phyloP scores from a whole-genome alignment of 2,329 filamentous ascomycete genomes.

The Cladophialophora carrionii region DNA sequence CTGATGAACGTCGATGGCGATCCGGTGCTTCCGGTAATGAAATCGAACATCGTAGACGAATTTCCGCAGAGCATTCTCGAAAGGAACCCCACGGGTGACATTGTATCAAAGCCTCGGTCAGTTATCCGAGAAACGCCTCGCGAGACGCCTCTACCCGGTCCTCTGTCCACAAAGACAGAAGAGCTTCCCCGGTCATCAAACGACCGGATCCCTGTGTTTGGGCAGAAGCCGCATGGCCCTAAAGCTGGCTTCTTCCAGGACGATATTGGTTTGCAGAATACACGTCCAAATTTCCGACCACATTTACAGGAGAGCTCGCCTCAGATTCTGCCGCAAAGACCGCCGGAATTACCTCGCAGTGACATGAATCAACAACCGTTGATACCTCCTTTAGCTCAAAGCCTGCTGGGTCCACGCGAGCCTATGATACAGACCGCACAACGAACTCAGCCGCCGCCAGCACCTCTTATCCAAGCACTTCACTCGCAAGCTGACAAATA shows the following conservation, averaged over 20 bases:
- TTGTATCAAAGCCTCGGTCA: slow-evolving; percentile 29
- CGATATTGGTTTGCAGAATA: slow-evolving; percentile 40
- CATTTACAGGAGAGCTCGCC: slow-evolving; percentile 42
- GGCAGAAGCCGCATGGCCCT: slow-evolving; percentile 47
- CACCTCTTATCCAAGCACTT: slow-evolving; percentile 15
- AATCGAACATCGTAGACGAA: slow-evolving; percentile 39
- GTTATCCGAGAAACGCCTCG: slow-evolving; percentile 23
- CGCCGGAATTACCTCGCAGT: slow-evolving; percentile 24
- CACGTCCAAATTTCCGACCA: slow-evolving; percentile 43
- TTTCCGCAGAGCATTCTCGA: slow-evolving; percentile 33
- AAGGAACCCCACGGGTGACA: slow-evolving; percentile 29
- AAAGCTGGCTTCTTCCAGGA: slow-evolving; percentile 52
- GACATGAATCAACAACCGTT: slow-evolving; percentile 21
- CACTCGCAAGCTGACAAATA: slow-evolving; percentile 31
- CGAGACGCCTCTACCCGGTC: slow-evolving; percentile 23
- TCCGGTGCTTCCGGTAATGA: slow-evolving; percentile 43
- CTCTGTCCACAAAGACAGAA: slow-evolving; percentile 37
- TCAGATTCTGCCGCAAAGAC: slow-evolving; percentile 33
- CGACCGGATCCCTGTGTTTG: slow-evolving; percentile 42
- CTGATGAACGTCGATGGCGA: slow-evolving; percentile 46
- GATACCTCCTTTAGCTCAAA: slow-evolving; percentile 16
- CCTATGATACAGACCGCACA: slow-evolving; percentile 16
- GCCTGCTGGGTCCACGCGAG: slow-evolving; percentile 28
- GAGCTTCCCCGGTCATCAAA: slow-evolving; percentile 41
- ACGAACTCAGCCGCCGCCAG: slow-evolving; percentile 22